phyloP scores from a whole-genome alignment of 2,329 filamentous ascomycete species.

The Thermothelomyces thermophilus region DNA sequence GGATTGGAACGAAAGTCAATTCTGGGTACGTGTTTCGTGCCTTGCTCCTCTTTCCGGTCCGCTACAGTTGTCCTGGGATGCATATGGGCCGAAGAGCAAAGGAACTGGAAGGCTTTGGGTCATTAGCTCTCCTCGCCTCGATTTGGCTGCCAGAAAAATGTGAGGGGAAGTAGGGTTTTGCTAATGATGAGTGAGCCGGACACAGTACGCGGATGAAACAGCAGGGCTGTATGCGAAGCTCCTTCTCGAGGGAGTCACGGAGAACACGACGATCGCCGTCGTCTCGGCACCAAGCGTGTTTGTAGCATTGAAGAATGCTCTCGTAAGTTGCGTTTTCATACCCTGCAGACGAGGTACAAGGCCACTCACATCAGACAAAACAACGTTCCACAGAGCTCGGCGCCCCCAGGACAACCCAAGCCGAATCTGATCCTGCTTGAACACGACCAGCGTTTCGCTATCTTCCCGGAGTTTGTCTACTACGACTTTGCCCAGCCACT shows the following conservation, averaged over 20 bases:
- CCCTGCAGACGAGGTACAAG: not conserved
- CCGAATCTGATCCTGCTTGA: slow-evolving; percentile 64
- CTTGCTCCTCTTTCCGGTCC: not conserved
- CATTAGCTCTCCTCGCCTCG: not conserved
- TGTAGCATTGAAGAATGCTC: slow-evolving; percentile 61
- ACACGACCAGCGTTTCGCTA: slow-evolving; percentile 64
- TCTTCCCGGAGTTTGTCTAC: slow-evolving; percentile 66
- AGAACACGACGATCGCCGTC: slow-evolving; percentile 56
- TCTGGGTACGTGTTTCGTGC: slow-evolving; percentile 54
- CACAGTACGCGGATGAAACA: slow-evolving; percentile 65
- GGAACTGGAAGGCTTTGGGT: no score
- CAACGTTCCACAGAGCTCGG: slow-evolving; percentile 4
- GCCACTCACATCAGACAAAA: not conserved
- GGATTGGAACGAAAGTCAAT: slow-evolving; percentile 79
- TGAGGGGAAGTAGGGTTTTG: not conserved
- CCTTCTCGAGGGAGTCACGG: slow-evolving; percentile 55
- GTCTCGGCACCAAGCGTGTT: slow-evolving; percentile 73
- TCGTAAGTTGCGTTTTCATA: slow-evolving; percentile 12
- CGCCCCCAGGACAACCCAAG: slow-evolving; percentile 29
- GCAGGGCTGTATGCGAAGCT: slow-evolving; percentile 57
- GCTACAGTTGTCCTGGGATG: no score
- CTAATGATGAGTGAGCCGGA: not conserved
- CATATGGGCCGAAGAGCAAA: no score
- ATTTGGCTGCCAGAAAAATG: no score
- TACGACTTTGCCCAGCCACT: slow-evolving; percentile 69